Evolutionary conservation across 2,329 filamentous ascomycete genomes (phyloP).

Genomic region (Cadophora gregata): DNA sequence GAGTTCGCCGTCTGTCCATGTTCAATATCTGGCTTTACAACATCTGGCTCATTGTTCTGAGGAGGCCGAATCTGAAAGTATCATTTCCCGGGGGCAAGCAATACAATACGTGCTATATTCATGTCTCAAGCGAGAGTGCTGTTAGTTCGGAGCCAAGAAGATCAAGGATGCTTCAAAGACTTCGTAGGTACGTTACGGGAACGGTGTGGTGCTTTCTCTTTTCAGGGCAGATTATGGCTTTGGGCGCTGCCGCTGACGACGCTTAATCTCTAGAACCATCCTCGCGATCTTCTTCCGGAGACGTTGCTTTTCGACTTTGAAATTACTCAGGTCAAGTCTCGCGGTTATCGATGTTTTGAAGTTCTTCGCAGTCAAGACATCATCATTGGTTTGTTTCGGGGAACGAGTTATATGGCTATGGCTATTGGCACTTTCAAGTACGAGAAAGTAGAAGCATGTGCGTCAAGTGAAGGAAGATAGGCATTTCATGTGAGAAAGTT

Average conservation of each 20-base stretch:
- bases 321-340: too few relatives aligned
- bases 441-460: too few relatives aligned
- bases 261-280: background rate
- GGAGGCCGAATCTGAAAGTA: background rate
- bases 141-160: background rate
- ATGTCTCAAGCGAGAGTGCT: background rate
- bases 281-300: too few relatives aligned
- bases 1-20: background rate
- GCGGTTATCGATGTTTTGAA: too few relatives aligned
- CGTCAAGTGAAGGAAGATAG: too few relatives aligned
- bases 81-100: background rate
- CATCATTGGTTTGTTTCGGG: too few relatives aligned
- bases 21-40: slow-evolving; percentile 28
- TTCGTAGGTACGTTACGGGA: background rate
- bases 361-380: too few relatives aligned
- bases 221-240: background rate
- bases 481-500: too few relatives aligned
- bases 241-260: background rate
- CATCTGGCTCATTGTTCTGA: slow-evolving; percentile 2
- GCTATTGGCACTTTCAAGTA: too few relatives aligned
- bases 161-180: background rate
- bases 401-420: too few relatives aligned
- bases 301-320: too few relatives aligned
- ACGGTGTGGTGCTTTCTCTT: background rate
- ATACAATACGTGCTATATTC: background rate